Conservation (phyloP, 352 stramenopile species). For the Blastocystis hominis region DNA sequence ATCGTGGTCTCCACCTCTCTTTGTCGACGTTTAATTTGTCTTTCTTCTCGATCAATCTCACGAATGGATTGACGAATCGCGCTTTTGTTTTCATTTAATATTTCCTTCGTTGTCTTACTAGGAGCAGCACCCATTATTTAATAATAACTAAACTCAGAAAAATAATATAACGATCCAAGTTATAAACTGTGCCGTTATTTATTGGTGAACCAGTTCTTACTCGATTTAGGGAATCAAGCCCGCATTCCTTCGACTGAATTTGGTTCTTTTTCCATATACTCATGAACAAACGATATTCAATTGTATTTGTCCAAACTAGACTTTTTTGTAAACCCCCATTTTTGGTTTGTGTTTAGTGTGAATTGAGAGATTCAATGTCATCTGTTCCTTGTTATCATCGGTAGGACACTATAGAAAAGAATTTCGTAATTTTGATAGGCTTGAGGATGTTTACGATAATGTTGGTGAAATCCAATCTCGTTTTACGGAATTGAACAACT, state of each 20-base stretch:
- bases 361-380: no score
- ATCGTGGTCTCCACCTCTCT: slow-evolving; percentile 27
- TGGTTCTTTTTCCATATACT: no score
- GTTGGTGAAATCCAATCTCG: slow-evolving; percentile 51
- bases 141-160: no score
- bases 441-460: slow-evolving; percentile 6
- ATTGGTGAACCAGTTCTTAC: no score
- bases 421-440: neutral
- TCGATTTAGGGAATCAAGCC: no score
- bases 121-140: neutral
- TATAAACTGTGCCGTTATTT: no score
- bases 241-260: no score
- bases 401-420: neutral
- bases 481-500: slow-evolving; percentile 33
- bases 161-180: no score
- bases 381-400: slow-evolving; percentile 1
- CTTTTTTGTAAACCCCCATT: no score
- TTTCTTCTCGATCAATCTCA: slow-evolving; percentile 23
- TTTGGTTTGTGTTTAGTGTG: no score
- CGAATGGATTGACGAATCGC: slow-evolving; percentile 11
- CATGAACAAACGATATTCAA: no score
- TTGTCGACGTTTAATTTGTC: slow-evolving; percentile 10
- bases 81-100: slow-evolving; percentile 1
- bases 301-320: no score
- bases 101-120: neutral